These are phyloP conservation scores for Thoreauomyces humboldtii DNA, from an alignment of 192 early-diverging fungal species.

Conservation along the genomic window DNA sequence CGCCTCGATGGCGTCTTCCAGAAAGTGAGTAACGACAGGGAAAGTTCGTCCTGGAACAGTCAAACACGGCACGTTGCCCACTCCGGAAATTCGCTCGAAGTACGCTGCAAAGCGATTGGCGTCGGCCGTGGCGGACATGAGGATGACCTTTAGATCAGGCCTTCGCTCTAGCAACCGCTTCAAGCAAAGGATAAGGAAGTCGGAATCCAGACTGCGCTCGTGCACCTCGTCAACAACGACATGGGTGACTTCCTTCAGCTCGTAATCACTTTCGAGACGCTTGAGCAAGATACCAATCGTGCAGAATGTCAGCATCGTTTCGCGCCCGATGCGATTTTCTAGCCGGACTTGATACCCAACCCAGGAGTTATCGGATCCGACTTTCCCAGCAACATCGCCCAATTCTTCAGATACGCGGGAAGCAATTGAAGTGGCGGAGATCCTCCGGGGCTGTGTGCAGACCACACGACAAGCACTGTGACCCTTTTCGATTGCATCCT, in stretches of 20 bases:
- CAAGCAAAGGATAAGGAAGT: conserved; percentile 71
- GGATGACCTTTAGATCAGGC: conserved; percentile 41
- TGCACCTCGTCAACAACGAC: conserved; percentile 81
- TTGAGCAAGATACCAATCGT: conserved; percentile 76
- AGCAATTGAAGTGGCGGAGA: conserved; percentile 79
- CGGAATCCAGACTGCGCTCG: conserved; percentile 71
- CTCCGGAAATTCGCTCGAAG: conserved; percentile 30
- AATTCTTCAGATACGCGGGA: conserved; percentile 72
- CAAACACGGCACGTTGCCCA: conserved; percentile 32
- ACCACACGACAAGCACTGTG: conserved; percentile 54
- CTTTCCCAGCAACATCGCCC: conserved; percentile 53
- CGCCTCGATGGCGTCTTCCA: conserved; percentile 69
- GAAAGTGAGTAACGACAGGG: conserved; percentile 42
- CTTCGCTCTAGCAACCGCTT: conserved; percentile 44
- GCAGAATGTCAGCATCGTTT: conserved; percentile 70
- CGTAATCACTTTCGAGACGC: conserved; percentile 60
- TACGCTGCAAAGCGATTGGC: conserved; percentile 49
- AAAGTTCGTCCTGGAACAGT: conserved; percentile 59
- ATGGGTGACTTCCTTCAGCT: conserved; percentile 59
- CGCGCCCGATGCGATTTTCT: conserved; percentile 46
- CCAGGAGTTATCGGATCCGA: conserved; percentile 45
- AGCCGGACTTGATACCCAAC: conserved; percentile 78
- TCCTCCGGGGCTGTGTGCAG: conserved; percentile 62
- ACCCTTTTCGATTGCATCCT: conserved; percentile 46
- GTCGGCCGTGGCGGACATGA: conserved; percentile 78